phyloP scores from a whole-genome alignment of 768 basidiomycete genomes.

The Leccinum variicolor region DNA sequence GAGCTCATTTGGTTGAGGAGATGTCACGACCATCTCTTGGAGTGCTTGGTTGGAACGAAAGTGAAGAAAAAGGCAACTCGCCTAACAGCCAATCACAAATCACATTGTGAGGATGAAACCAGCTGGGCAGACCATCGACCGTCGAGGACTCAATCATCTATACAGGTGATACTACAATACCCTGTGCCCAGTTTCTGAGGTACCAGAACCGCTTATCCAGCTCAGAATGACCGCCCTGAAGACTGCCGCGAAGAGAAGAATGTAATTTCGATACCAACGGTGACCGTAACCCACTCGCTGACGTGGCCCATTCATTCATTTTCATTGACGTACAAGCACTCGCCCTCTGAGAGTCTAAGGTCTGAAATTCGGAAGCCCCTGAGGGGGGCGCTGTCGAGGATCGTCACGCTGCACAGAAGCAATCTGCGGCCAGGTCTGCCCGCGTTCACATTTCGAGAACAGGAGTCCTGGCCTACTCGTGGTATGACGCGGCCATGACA shows the following conservation, averaged over 20 bases:
- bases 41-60: neutral
- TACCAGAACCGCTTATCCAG: neutral
- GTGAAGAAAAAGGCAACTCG: neutral
- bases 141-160: neutral
- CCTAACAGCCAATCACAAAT: neutral
- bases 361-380: neutral
- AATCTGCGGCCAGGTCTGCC: constrained; percentile 1
- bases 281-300: too few species aligned
- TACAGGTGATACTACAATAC: neutral
- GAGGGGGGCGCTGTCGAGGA: neutral
- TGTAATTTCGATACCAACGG: neutral
- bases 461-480: neutral
- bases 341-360: neutral
- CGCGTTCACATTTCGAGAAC: neutral
- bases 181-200: neutral
- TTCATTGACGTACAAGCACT: neutral
- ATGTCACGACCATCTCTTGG: constrained; percentile 19
- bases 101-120: neutral
- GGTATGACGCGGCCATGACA: neutral
- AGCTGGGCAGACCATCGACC: too few species aligned
- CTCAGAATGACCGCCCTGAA: neutral
- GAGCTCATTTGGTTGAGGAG: constrained; percentile 26
- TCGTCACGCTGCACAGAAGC: neutral
- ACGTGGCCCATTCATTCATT: neutral
- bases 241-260: neutral